These are phyloP conservation scores for Talaromyces ruber DNA, from an alignment of 495 filamentous ascomycete species.

Conservation along the genomic window DNA sequence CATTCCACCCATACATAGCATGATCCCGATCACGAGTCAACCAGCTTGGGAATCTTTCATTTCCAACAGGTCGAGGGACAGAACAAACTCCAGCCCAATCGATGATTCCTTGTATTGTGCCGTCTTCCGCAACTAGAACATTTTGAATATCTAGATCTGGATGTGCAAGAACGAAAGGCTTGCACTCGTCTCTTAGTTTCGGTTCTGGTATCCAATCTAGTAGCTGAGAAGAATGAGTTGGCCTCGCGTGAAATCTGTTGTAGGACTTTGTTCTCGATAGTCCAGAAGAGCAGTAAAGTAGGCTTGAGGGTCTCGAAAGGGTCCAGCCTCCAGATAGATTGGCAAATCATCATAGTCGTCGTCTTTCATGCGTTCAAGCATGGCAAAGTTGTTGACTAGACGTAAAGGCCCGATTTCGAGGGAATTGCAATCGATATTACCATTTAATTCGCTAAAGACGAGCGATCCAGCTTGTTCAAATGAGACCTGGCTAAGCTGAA, in stretches of 20 bases:
- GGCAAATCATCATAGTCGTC: conserved; percentile 10
- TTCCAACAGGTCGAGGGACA: conserved; percentile 17
- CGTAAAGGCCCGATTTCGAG: conserved; percentile 8
- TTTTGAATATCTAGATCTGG: conserved; percentile 31
- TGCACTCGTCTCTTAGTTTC: not conserved
- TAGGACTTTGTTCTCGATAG: conserved; percentile 3
- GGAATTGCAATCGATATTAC: not conserved
- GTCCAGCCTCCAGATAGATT: conserved; percentile 9
- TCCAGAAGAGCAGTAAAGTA: conserved; percentile 15
- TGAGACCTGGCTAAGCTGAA: conserved; percentile 19
- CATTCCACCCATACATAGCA: conserved; percentile 17
- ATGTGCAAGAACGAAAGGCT: conserved; percentile 24
- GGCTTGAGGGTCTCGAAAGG: conserved; percentile 9
- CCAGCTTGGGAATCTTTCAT: conserved; percentile 22
- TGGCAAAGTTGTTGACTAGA: conserved; percentile 9
- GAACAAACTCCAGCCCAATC: conserved; percentile 34
- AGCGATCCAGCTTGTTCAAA: conserved; percentile 12
- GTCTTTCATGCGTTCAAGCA: conserved; percentile 14
- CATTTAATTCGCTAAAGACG: conserved; percentile 13
- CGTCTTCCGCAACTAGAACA: conserved; percentile 23
- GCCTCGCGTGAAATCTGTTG: conserved; percentile 9
- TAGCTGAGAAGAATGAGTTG: conserved; percentile 12
- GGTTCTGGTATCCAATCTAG: conserved; percentile 13
- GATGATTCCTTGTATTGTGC: conserved; percentile 29
- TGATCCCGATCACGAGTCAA: conserved; percentile 30